Percentiles rank a stretch among this genome's conserved stretches.
Evolutionary conservation across 192 early-diverging fungal genomes (phyloP).

Genomic region (Anaeromyces robustus): DNA sequence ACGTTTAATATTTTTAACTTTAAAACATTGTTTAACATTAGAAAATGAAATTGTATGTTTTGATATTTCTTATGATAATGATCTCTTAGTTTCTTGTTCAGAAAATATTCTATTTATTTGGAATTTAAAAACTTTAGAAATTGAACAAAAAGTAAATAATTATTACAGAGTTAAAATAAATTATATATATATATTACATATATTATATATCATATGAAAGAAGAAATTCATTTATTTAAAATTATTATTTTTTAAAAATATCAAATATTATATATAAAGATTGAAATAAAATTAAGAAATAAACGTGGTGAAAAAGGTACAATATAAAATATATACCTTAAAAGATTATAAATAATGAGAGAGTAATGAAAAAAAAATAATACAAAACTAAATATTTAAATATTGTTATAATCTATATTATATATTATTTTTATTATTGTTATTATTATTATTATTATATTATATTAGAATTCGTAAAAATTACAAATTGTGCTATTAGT

Average conservation of each 20-base stretch:
- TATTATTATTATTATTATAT: not conserved
- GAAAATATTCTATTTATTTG: slow-evolving; percentile 24
- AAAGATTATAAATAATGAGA: too few species aligned
- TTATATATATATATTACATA: too few species aligned
- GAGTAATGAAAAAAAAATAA: too few species aligned
- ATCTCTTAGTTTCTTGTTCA: slow-evolving; percentile 16
- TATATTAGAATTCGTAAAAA: not conserved
- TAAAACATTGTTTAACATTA: slow-evolving; percentile 26
- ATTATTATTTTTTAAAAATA: too few species aligned
- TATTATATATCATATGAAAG: too few species aligned
- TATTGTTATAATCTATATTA: too few species aligned
- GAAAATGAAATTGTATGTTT: slow-evolving; percentile 23
- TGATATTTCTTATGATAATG: slow-evolving; percentile 15
- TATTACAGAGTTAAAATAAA: too few species aligned
- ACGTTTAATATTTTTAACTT: slow-evolving; percentile 21
- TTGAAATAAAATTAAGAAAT: not conserved
- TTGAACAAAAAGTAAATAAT: slow-evolving; percentile 27
- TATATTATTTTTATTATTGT: too few species aligned
- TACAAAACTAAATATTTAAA: too few species aligned
- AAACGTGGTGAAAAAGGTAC: not conserved
- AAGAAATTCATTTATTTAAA: too few species aligned
- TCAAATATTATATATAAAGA: too few species aligned
- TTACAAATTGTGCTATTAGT: not conserved
- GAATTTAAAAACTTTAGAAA: slow-evolving; percentile 16
- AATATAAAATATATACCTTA: too few species aligned